A percentile compares a stretch with the other conserved stretches of the same genome.
phyloP scores from a whole-genome alignment of 1,284 basidiomycete species.

The Trametes hirsuta region DNA sequence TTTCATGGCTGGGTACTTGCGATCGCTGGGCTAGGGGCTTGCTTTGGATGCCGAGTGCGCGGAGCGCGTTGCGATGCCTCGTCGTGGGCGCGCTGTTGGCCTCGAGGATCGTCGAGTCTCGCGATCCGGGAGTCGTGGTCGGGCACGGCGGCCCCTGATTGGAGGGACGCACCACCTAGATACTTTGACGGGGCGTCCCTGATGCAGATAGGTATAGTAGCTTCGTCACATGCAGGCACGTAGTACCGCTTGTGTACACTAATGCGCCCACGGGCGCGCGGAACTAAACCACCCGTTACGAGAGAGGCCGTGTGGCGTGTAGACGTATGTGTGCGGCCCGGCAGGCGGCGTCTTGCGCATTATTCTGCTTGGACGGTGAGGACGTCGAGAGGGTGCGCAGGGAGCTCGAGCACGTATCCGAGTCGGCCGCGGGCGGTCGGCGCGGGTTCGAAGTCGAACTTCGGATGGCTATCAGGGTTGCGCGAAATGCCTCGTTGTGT shows the following conservation, averaged over 20 bases:
- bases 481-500: too few species aligned
- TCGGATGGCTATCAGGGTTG: too few species aligned
- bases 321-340: conserved; percentile 12
- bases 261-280: conserved; percentile 1
- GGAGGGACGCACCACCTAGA: not conserved
- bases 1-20: not conserved
- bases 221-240: conserved; percentile 1
- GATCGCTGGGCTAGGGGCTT: not conserved
- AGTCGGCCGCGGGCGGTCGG: too few species aligned
- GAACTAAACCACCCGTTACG: conserved; percentile 6
- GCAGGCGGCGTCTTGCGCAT: not conserved
- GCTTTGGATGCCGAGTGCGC: not conserved
- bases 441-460: too few species aligned
- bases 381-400: too few species aligned
- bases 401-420: too few species aligned
- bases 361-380: too few species aligned
- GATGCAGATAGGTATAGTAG: conserved; percentile 1
- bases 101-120: not conserved
- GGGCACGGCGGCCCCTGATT: not conserved
- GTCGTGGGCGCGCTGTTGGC: not conserved
- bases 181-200: not conserved
- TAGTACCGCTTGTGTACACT: conserved; percentile 8
- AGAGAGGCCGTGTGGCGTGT: not conserved
- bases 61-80: not conserved
- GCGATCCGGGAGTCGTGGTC: not conserved